phyloP scores from a whole-genome alignment of 148 eudicot species.

The Chenopodium formosanum region DNA sequence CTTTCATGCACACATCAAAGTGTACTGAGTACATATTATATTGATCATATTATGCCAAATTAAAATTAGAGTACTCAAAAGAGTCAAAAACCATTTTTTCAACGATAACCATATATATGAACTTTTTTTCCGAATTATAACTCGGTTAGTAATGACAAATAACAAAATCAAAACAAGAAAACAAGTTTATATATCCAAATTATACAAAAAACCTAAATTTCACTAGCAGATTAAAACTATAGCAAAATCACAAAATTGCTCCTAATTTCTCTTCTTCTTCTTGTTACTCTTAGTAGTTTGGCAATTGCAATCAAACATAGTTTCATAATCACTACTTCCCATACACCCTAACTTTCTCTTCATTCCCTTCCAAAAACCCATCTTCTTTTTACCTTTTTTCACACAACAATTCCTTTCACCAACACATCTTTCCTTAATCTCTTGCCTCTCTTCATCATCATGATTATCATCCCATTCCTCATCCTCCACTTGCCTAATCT shows the following conservation, averaged over 20 bases:
- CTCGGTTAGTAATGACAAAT: neutral
- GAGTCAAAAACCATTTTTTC: too few species aligned
- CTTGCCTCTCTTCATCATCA: slow-evolving; percentile 45
- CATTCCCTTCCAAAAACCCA: slow-evolving; percentile 67
- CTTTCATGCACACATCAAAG: too few species aligned
- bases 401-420: slow-evolving; percentile 29
- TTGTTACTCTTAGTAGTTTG: slow-evolving; percentile 58
- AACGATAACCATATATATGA: too few species aligned
- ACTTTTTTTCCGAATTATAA: neutral
- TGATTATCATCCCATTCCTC: slow-evolving; percentile 46
- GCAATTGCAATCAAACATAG: slow-evolving; percentile 37
- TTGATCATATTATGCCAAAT: too few species aligned
- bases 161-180: neutral
- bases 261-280: slow-evolving; percentile 26
- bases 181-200: neutral
- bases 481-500: slow-evolving; percentile 18
- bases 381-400: slow-evolving; percentile 37
- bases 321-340: slow-evolving; percentile 31
- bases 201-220: neutral
- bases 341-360: slow-evolving; percentile 82
- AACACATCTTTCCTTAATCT: slow-evolving; percentile 27
- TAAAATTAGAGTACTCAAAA: too few species aligned
- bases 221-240: neutral
- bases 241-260: slow-evolving; percentile 21
- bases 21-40: too few species aligned